These are phyloP conservation scores for Helotiales sp. DNA, from an alignment of 2,329 filamentous ascomycete genomes.

Conservation along the genomic window DNA sequence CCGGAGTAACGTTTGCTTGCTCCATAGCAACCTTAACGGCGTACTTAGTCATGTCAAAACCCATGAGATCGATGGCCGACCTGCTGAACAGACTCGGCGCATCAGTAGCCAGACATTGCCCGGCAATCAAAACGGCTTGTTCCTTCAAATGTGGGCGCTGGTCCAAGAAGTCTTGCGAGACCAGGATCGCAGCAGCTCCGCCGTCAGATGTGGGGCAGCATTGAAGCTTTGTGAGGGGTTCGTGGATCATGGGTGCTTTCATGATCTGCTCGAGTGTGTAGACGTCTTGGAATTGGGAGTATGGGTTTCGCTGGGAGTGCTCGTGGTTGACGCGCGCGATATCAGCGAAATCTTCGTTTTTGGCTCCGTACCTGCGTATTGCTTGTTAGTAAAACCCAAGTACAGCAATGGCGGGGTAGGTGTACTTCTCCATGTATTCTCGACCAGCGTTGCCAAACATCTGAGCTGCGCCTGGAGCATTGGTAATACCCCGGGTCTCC, in stretches of 20 bases:
- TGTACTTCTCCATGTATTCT: conserved; percentile 93
- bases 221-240: conserved; percentile 94
- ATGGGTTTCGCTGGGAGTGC: conserved; percentile 90
- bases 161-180: conserved; percentile 87
- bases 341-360: conserved; percentile 85
- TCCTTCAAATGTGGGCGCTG: conserved; percentile 79
- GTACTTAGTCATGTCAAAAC: conserved; percentile 79
- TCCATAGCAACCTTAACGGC: conserved; percentile 72
- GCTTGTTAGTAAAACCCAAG: conserved; percentile 14
- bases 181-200: conserved; percentile 84
- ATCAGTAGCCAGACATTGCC: conserved; percentile 88
- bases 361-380: conserved; percentile 73
- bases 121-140: conserved; percentile 87
- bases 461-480: conserved; percentile 85
- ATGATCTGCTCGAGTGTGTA: conserved; percentile 87
- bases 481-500: conserved; percentile 78
- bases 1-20: conserved; percentile 72
- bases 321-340: conserved; percentile 92
- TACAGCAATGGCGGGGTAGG: conserved; percentile 4
- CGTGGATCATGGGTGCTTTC: conserved; percentile 76
- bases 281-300: conserved; percentile 95
- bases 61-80: conserved; percentile 86
- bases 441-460: conserved; percentile 93
- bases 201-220: conserved; percentile 97
- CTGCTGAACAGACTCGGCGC: conserved; percentile 77